Evolutionary conservation across 306 rosid genomes (phyloP), one percentile per base, ranked within the genome.

Genomic region (Rosa rugosa): DNA sequence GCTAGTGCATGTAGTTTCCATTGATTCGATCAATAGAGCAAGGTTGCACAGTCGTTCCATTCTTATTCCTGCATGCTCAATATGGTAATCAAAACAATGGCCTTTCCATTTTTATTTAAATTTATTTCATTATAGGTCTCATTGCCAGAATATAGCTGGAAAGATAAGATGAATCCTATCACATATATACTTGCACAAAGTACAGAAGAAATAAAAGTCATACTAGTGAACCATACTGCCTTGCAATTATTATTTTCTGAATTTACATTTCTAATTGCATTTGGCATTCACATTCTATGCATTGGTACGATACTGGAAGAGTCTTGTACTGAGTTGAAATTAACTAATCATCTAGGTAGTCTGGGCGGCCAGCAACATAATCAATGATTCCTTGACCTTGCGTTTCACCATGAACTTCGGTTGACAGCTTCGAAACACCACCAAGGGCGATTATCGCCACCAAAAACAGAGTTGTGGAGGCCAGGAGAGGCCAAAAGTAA

Each of bases 401-500:
- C 34, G 81, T 88, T 59, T 83, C 88, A 60, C 87, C 91, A 36
- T 86, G 89, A 71, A 69, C 75, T 72, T 90, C 89, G 16, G 62
- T 83, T 27, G 97, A 79, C 64, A 85, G 47, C 78, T 83, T 88
- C 12, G 94, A 83, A 76, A 89, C 79, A 5, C 97, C 93, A 66
- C 92, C 89, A 75, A 94, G 89, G 78, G 85, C 90, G 44, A 85
- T 54, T 67, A 88, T 83, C 23, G 77, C 69, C n/a, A 85, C 81
- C 82, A 94, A 69, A 70, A 94, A 89, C 0, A 89, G 85, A 8
- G 93, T 82, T 6, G 97, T 94, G 69, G 97, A 92, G 72, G 89
- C 94, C 67, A 94, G 87, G 63, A 94, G 89, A 47, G 97, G 97
- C 98, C 93, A 92, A 79, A 94, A 94, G 79, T 81, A 92, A 34